phyloP scores from a whole-genome alignment of 1,139 yeast genomes.

The Debaryomyces robertsiae region DNA sequence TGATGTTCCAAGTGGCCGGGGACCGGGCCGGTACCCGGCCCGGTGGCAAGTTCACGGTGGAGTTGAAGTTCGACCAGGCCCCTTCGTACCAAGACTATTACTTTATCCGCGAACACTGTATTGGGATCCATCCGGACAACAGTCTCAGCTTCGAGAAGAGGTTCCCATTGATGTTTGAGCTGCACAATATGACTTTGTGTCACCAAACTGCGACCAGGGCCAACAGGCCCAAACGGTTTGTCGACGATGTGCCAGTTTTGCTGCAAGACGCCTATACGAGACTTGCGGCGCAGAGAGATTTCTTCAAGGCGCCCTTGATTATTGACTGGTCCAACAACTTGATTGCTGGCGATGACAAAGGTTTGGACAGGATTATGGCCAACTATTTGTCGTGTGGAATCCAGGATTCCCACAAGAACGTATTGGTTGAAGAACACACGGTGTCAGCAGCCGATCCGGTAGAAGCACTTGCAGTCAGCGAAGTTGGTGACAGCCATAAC shows the following conservation, averaged over 20 bases:
- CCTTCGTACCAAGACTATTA: slow-evolving; percentile 36
- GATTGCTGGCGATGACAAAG: slow-evolving; percentile 52
- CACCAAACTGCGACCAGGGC: slow-evolving; percentile 15
- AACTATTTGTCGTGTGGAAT: slow-evolving; percentile 45
- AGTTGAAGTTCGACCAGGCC: slow-evolving; percentile 26
- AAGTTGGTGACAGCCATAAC: slow-evolving; percentile 4
- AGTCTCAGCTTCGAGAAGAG: slow-evolving; percentile 30
- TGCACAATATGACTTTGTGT: slow-evolving; percentile 14
- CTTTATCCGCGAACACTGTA: slow-evolving; percentile 38
- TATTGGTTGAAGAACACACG: slow-evolving; percentile 32
- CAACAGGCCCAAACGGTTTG: slow-evolving; percentile 17
- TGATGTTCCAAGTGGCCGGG: neutral
- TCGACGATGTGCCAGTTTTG: slow-evolving; percentile 26
- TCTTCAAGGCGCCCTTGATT: slow-evolving; percentile 44
- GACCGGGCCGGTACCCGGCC: neutral
- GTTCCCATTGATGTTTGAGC: slow-evolving; percentile 22
- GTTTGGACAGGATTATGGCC: slow-evolving; percentile 46
- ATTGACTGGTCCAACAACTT: slow-evolving; percentile 58
- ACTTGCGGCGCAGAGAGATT: slow-evolving; percentile 10
- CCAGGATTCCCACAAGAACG: slow-evolving; percentile 26
- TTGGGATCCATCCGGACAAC: slow-evolving; percentile 50
- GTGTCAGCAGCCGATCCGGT: slow-evolving; percentile 45
- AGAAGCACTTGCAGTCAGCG: neutral
- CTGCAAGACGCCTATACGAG: slow-evolving; percentile 24
- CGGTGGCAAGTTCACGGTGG: slow-evolving; percentile 26